These are phyloP conservation scores for Somion occarium DNA, from an alignment of 1,284 basidiomycete genomes.

Conservation along the genomic window DNA sequence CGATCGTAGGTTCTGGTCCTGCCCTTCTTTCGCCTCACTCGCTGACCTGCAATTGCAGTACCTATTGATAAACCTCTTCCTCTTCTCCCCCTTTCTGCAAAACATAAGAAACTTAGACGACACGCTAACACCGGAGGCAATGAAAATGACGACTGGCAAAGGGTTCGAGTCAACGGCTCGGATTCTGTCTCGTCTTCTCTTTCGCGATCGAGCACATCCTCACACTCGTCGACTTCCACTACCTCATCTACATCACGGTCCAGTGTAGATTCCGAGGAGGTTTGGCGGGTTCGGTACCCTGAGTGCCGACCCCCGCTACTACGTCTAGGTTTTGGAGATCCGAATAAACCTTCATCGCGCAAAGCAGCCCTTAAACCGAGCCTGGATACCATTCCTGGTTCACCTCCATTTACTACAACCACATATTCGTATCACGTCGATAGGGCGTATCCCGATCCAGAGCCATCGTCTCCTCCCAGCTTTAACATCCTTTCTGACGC, in stretches of 20 bases:
- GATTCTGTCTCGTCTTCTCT: constrained; percentile 11
- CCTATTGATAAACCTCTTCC: not conserved
- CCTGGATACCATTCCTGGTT: constrained; percentile 20
- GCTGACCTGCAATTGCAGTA: not conserved
- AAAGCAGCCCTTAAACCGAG: constrained; percentile 9
- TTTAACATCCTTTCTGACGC: constrained; percentile 37
- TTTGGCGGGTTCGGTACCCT: constrained; percentile 12
- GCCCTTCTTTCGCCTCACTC: not conserved
- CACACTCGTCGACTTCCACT: not conserved
- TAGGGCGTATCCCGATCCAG: not conserved
- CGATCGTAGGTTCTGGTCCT: not conserved
- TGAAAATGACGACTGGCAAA: not conserved
- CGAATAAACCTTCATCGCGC: constrained; percentile 2
- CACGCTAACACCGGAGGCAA: not conserved
- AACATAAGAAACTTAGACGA: not conserved
- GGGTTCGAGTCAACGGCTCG: not conserved
- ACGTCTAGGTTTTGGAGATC: constrained; percentile 16
- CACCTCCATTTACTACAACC: constrained; percentile 10
- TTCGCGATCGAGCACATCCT: constrained; percentile 9
- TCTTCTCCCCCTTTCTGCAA: constrained; percentile 3
- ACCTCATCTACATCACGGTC: not conserved
- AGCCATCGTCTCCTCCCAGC: constrained; percentile 24
- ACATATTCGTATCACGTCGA: not conserved
- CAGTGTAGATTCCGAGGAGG: constrained; percentile 4
- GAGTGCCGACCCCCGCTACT: constrained; percentile 13